These are phyloP conservation scores for Solanum hybrid DNA, from an alignment of 305 asterid species.

Conservation along the genomic window DNA sequence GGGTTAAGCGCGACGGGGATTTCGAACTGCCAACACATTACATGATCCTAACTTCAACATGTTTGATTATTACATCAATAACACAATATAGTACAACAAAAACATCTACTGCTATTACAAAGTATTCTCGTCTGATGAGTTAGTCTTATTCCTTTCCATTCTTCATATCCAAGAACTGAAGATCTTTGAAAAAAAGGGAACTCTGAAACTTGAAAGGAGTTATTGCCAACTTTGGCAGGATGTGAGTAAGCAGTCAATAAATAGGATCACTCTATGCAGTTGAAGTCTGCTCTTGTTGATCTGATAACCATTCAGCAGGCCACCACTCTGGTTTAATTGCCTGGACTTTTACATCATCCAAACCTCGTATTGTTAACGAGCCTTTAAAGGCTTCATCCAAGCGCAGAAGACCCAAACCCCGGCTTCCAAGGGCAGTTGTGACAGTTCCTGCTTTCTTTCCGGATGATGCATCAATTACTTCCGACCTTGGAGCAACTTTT, in stretches of 20 bases:
- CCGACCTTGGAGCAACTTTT: conserved; percentile 55
- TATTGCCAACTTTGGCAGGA: not conserved
- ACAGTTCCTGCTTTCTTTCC: conserved; percentile 58
- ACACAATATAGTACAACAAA: not conserved
- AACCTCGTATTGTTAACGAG: conserved; percentile 38
- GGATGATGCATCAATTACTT: conserved; percentile 41
- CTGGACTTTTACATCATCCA: conserved; percentile 54
- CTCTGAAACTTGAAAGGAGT: not conserved
- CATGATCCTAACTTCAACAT: not conserved
- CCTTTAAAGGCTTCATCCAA: conserved; percentile 55
- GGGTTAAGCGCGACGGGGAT: not conserved
- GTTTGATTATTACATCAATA: not conserved
- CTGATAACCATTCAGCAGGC: conserved; percentile 65
- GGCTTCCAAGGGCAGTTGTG: conserved; percentile 65
- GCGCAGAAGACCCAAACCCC: conserved; percentile 61
- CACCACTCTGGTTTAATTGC: conserved; percentile 73
- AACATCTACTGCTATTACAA: not conserved
- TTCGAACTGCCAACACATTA: not conserved
- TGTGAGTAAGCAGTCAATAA: not conserved
- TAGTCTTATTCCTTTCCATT: not conserved
- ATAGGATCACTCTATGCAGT: conserved; percentile 27
- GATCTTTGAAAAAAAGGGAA: not conserved
- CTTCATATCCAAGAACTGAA: not conserved
- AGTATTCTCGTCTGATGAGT: not conserved
- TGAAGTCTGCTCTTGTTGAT: conserved; percentile 29